Evolutionary conservation across 2,329 filamentous ascomycete species (phyloP), one percentile per base, ranked within the genome.

Genomic region (Sclerotinia nivalis): DNA sequence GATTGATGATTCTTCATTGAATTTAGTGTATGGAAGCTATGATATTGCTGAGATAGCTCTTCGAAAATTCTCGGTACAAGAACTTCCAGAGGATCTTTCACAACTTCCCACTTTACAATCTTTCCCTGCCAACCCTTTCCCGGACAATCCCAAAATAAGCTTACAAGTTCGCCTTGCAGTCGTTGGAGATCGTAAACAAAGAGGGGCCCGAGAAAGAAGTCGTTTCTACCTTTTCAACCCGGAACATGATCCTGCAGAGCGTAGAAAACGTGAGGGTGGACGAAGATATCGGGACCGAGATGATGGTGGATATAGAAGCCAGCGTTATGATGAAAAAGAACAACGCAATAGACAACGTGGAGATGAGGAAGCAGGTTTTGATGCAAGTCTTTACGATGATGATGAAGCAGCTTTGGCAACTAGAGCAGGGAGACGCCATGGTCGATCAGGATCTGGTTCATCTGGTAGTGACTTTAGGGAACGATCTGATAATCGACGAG

Each of bases 1-100:
- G 96, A 93, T 99, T 74, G 93, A 98, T 79, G 96, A 99, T 80
- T 89, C 88, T 9, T 95, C 93, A 0, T 93, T 93, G 72, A 98
- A 98, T 78, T 84, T 97, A 67, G 81, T 97, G 66, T 98, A 96
- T 81, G 83, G 81, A 52, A 84, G 84, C 9, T 83, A 87, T 20
- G 77, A 80, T 34, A 78, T 79, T 9, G 87, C 87, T 1, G 81
- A 83, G 25, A 83, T 87, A 60, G 88, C 88, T 25, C 80, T 91
- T 28, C 76, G 81, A 37, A 83, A 86, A 9, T 82, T 91, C 40
- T 82, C 84, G 69, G 81, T 82, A 25, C 55, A 71, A 18, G 75
- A 87, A 73, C 80, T 88, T 71, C 78, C 83, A 71, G 66, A 52
- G 61, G 86, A 90, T 66, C 76, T 82, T 34, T 83, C 85, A 0